Conservation (phyloP, 805 yeast genomes). For the Scheffersomyces spartinae region DNA sequence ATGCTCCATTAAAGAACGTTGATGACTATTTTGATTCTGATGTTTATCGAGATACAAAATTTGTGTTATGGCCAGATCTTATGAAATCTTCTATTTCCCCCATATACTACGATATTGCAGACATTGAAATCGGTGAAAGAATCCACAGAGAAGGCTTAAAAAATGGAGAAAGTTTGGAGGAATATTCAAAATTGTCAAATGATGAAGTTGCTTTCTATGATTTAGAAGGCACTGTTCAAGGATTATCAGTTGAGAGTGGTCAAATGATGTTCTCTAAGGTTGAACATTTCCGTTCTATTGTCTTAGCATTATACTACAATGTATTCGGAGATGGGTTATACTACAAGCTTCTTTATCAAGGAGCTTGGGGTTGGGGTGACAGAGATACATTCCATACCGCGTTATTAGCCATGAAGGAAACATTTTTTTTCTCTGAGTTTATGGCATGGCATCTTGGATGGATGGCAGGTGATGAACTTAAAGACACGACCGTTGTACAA, state of each 20-base stretch:
- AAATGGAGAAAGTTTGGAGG: conserved; percentile 14
- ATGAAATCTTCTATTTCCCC: conserved; percentile 25
- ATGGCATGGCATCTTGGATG: conserved; percentile 12
- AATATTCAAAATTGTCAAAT: conserved; percentile 10
- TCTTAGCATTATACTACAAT: conserved; percentile 25
- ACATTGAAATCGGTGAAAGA: conserved; percentile 17
- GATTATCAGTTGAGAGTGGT: conserved; percentile 21
- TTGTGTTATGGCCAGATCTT: conserved; percentile 25
- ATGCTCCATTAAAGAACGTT: conserved; percentile 18
- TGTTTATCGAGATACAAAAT: conserved; percentile 8
- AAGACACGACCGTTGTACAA: conserved; percentile 14
- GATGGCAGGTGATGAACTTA: conserved; percentile 5
- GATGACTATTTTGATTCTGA: conserved; percentile 14
- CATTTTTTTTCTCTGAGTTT: conserved; percentile 14
- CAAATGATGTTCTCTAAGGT: conserved; percentile 24
- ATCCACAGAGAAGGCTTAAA: conserved; percentile 16
- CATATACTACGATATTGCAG: conserved; percentile 18
- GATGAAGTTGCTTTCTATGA: conserved; percentile 19
- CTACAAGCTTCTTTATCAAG: conserved; percentile 23
- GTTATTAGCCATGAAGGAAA: conserved; percentile 19
- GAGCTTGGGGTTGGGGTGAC: conserved; percentile 22
- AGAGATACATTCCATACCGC: conserved; percentile 18
- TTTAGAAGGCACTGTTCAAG: conserved; percentile 17
- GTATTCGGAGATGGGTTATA: conserved; percentile 16
- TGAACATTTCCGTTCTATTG: conserved; percentile 17